Conservation (phyloP, 2,329 filamentous ascomycete genomes). For the Diaporthe nobilis region DNA sequence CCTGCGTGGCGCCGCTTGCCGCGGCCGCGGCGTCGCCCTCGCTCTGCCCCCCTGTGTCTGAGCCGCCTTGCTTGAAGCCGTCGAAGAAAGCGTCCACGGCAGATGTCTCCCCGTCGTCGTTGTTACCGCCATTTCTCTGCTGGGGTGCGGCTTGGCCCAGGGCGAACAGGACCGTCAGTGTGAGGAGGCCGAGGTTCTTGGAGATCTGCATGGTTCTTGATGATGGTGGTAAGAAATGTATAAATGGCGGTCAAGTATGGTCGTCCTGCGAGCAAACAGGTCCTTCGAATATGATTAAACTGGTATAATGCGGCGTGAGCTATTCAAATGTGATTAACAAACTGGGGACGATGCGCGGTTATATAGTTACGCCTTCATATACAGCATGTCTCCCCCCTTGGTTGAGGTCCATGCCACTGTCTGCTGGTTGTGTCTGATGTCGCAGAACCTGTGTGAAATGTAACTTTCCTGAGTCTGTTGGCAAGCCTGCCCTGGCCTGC, state of each 20-base stretch:
- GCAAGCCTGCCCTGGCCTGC: neutral
- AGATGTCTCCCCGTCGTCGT: neutral
- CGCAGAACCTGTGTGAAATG: neutral
- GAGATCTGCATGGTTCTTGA: neutral
- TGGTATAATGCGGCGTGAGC: neutral
- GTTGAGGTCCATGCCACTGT: neutral
- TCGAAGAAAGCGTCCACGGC: neutral
- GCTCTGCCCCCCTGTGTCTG: neutral
- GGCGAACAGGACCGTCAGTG: neutral
- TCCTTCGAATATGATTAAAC: too few relatives aligned
- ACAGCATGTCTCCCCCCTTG: neutral
- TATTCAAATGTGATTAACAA: neutral
- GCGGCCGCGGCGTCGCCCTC: neutral
- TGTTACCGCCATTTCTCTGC: neutral
- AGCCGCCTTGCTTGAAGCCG: neutral
- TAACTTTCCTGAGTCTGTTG: neutral
- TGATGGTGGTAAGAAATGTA: too few relatives aligned
- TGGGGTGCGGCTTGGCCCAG: neutral
- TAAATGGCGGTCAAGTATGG: too few relatives aligned
- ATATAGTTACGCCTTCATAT: neutral
- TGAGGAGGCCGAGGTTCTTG: constrained; percentile 7
- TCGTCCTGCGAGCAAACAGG: neutral
- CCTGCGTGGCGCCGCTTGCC: neutral
- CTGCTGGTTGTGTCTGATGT: neutral
- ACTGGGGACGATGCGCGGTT: neutral